Base-by-base conservation (phyloP, 2,329 filamentous ascomycete genomes). In the Paracorniculantispora psalliotae region DNA sequence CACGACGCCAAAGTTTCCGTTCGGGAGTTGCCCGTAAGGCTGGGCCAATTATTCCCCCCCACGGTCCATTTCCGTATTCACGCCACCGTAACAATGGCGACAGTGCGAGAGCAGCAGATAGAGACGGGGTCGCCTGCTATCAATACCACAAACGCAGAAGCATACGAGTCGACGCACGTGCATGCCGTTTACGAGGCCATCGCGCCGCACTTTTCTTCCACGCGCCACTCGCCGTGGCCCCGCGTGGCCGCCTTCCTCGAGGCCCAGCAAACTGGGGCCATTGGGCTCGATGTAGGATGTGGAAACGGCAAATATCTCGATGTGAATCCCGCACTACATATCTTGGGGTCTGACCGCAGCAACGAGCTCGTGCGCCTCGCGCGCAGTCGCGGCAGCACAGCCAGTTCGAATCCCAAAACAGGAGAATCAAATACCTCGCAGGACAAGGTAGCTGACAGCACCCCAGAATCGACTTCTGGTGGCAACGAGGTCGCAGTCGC, bases 231-330 rank as follows among this genome's bases (percentile, higher is more conserved):
- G 84, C 92, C 94, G 62, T 99, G 94, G 94, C 94, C 94, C 23
- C 88, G 96, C 66, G 90, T 97, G 59, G 84, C 92, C 63, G 78
- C 79, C 37, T 97, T 97, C 71, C 82, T 97, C 37, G 76, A 79
- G 52, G 76, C 78, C 33, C 82, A 89, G 50, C 70, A 80, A 0
- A 75, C 85, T 13, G 93, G 92, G 26, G 83, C 90, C 52, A 75
- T 97, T 59, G 94, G 94, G 10, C 80, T 96, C 33, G 94, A 99
- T 73, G 81, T 97, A 59, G 94, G 94, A 61, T 97, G 94, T 75
- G 94, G 94, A 61, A 99, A 99, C 76, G 94, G 94, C 65, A 97
- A 97, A 79, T 97, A 97, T 72, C 79, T 97, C 61, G 78, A 82
- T 61, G 89, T 96, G 59, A 96, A 96, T 74, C 81, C 80, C 23